A percentile compares a stretch with the other conserved stretches of the same genome.
phyloP scores from a whole-genome alignment of 2,329 filamentous ascomycete genomes.

The Chrysosporium keratinophilum region DNA sequence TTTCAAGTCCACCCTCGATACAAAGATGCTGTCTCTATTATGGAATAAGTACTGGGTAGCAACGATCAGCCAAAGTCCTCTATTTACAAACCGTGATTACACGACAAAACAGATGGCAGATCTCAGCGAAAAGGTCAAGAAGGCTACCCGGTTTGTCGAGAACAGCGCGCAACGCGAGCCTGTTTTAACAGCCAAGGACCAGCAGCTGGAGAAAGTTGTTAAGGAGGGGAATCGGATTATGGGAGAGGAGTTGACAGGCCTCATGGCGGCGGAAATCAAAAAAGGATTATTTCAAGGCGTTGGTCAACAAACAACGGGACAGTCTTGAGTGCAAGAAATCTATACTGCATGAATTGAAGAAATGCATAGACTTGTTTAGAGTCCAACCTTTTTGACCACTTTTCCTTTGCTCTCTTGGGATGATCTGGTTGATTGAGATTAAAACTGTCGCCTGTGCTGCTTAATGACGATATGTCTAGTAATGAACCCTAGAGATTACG shows the following conservation, averaged over 20 bases:
- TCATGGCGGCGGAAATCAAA: slow-evolving; percentile 42
- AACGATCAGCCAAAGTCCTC: slow-evolving; percentile 79
- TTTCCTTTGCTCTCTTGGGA: neutral
- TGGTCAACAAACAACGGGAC: slow-evolving; percentile 6
- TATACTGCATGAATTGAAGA: neutral
- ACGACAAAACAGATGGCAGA: slow-evolving; percentile 87
- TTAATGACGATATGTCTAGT: no score
- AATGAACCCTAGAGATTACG: no score
- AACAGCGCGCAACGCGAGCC: slow-evolving; percentile 17
- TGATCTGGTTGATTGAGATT: neutral
- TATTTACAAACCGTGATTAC: slow-evolving; percentile 88
- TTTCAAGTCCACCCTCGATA: slow-evolving; percentile 87
- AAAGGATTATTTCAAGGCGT: slow-evolving; percentile 41
- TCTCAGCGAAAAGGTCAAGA: slow-evolving; percentile 68
- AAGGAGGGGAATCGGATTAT: slow-evolving; percentile 49
- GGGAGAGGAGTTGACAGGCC: slow-evolving; percentile 43
- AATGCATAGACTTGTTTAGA: neutral
- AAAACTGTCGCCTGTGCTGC: no score
- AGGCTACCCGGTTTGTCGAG: slow-evolving; percentile 44
- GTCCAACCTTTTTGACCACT: no score
- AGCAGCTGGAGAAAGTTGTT: slow-evolving; percentile 44
- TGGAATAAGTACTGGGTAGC: slow-evolving; percentile 94
- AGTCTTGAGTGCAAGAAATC: neutral
- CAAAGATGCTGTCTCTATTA: slow-evolving; percentile 71
- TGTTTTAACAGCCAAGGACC: slow-evolving; percentile 30